Conservation (phyloP, 2,329 filamentous ascomycete species). For the Mariannaea elegans region DNA sequence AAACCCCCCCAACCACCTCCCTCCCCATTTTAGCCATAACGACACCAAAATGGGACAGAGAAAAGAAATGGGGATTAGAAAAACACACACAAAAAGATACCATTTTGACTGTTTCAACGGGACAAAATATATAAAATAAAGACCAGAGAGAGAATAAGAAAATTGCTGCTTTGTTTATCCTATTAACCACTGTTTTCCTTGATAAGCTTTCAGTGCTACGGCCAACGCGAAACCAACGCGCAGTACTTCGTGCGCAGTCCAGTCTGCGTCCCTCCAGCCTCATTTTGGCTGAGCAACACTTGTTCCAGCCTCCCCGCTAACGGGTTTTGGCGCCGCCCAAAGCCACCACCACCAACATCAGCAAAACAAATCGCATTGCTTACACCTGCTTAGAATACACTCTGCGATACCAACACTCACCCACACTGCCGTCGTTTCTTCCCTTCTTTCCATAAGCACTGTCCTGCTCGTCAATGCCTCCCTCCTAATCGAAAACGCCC, state of each 20-base stretch:
- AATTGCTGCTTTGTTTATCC: no score
- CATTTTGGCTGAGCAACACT: conserved; percentile 1
- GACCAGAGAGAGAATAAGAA: no score
- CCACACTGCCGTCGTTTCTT: not conserved
- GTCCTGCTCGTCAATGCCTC: conserved; percentile 8
- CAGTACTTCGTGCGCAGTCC: conserved; percentile 2
- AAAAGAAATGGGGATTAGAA: no score
- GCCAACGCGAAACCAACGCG: conserved; percentile 40
- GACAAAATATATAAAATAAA: no score
- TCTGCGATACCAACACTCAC: not conserved
- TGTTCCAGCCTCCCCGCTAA: conserved; percentile 28
- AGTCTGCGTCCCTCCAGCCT: conserved; percentile 19
- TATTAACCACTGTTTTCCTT: no score
- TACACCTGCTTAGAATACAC: not conserved
- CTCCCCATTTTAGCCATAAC: no score
- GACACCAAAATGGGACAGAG: no score
- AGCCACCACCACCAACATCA: conserved; percentile 7
- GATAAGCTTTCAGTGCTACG: no score
- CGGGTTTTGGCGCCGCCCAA: conserved; percentile 8
- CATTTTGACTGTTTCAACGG: no score
- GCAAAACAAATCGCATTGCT: not conserved
- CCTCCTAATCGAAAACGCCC: conserved; percentile 7
- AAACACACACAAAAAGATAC: no score
- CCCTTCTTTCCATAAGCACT: not conserved
- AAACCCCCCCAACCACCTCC: no score